Conservation (phyloP, 805 yeast species). For the Candida anglica region DNA sequence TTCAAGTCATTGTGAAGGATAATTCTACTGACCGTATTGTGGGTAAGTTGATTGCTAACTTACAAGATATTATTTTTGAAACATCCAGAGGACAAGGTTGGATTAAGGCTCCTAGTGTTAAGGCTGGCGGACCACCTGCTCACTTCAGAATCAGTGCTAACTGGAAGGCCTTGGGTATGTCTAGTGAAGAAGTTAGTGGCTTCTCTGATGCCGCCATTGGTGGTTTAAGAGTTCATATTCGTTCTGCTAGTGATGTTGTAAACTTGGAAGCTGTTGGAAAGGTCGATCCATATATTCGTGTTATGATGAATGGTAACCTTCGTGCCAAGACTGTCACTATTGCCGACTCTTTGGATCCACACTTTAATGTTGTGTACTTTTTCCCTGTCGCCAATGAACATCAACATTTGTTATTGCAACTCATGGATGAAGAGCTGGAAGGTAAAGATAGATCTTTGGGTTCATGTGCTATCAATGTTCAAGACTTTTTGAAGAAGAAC, state of each 20-base stretch:
- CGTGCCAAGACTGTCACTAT: constrained; percentile 53
- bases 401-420: constrained; percentile 54
- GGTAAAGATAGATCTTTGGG: constrained; percentile 67
- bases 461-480: constrained; percentile 45
- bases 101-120: constrained; percentile 45
- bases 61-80: constrained; percentile 54
- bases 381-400: constrained; percentile 58
- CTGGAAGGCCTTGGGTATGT: constrained; percentile 70
- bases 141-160: constrained; percentile 49
- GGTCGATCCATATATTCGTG: constrained; percentile 70
- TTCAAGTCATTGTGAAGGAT: constrained; percentile 60
- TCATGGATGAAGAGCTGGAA: constrained; percentile 64
- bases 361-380: constrained; percentile 55
- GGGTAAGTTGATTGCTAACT: constrained; percentile 47
- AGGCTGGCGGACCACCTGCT: constrained; percentile 32
- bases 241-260: constrained; percentile 48
- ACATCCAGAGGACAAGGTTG: constrained; percentile 46
- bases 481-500: constrained; percentile 46
- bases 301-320: constrained; percentile 54
- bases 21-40: constrained; percentile 50
- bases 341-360: constrained; percentile 52
- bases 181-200: constrained; percentile 37
- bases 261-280: constrained; percentile 65
- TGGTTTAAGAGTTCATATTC: constrained; percentile 55
- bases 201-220: constrained; percentile 61